phyloP scores from a whole-genome alignment of 768 basidiomycete species.

The Botryobasidium botryosum region DNA sequence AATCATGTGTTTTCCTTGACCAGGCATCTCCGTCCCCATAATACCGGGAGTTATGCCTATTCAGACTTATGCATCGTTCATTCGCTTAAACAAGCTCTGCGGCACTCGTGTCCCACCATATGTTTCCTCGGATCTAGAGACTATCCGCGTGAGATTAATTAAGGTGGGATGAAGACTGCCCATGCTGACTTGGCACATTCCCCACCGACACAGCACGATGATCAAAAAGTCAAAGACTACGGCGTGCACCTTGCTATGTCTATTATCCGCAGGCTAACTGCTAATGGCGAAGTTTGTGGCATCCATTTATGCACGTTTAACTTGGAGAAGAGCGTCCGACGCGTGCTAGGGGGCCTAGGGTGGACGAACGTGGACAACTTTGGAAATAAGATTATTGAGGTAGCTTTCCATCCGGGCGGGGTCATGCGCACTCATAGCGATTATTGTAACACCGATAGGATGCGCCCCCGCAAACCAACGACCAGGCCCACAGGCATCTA shows the following conservation, averaged over 20 bases:
- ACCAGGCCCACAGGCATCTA: constrained; percentile 26
- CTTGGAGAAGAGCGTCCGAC: constrained; percentile 85
- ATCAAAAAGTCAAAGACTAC: constrained; percentile 85
- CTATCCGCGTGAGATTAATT: constrained; percentile 47
- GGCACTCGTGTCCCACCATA: constrained; percentile 55
- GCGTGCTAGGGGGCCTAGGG: constrained; percentile 59
- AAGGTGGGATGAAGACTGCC: background rate
- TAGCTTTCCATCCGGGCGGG: background rate
- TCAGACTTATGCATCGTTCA: constrained; percentile 88
- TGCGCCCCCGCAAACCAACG: background rate
- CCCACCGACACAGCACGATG: constrained; percentile 51
- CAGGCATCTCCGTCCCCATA: constrained; percentile 80
- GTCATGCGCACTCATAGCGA: background rate
- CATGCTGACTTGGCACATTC: constrained; percentile 1
- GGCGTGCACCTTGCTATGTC: constrained; percentile 74
- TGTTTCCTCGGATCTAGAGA: constrained; percentile 48
- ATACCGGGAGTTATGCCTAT: constrained; percentile 97
- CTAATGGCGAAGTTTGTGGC: constrained; percentile 42
- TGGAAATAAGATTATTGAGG: constrained; percentile 9
- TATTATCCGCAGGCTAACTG: constrained; percentile 49
- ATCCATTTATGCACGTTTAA: constrained; percentile 95
- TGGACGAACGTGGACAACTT: constrained; percentile 37
- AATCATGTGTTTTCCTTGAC: background rate
- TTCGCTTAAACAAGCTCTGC: constrained; percentile 78
- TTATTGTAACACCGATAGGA: background rate